Evolutionary conservation across 306 rosid genomes (phyloP), one percentile per base, ranked within the genome.

Genomic region (Fragaria iinumae): DNA sequence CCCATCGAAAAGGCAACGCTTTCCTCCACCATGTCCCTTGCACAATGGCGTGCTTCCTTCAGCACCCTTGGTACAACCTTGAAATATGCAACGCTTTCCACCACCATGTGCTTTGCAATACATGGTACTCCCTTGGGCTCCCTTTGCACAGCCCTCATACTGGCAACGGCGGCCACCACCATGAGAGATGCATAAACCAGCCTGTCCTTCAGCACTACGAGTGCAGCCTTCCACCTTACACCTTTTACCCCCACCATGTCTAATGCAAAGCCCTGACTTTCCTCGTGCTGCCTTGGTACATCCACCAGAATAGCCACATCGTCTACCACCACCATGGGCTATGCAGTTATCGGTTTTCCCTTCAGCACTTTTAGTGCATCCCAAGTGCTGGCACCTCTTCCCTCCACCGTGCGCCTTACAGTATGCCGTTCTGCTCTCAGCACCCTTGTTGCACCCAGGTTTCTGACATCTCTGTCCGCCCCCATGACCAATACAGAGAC

Each of bases 391-490:
- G 83, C 99, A 95, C 86, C 99, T 88, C 86, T 80, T 90, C 77
- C 99, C 99, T 76, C 99, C 99, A 78, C 99, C 99, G 43, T 95
- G 99, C 73, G 98, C 93, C 90, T 95, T 95, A 76, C 99, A 95
- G 72, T 89, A 95, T 65, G 97, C 99, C 48, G 98, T 92, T 71
- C 99, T 92, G 79, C 99, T 91, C 84, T 95, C 99, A 20, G 99
- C 88, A 71, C 99, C 99, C 85, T 92, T 95, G 89, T 89, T 91
- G 89, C 99, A 95, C 59, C 97, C 97, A 9, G 89, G 96, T 85
- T 92, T 95, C 79, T 89, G 96, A 82, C 99, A 95, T 87, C 99
- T 95, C 80, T 92, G 97, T 64, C 99, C 99, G 71, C 99, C 99
- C 52, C 99, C 99, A 76, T 95, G 99, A 64, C 97, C 97, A 78